Evolutionary conservation across 2,329 filamentous ascomycete species (phyloP).

Genomic region (Dendryphion nanum): DNA sequence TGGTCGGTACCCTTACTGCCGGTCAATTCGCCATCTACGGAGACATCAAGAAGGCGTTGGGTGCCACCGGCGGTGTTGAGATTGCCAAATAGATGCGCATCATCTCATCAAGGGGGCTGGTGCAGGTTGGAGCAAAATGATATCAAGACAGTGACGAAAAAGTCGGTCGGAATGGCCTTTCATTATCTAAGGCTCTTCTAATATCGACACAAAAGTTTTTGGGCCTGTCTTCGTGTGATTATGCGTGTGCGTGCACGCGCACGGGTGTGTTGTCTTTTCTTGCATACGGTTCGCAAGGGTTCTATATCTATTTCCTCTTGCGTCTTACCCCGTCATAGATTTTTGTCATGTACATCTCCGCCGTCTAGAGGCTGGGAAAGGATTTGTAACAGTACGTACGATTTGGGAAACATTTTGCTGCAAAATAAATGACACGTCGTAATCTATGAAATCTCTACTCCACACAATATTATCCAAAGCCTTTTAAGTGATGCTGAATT

Average conservation of each 20-base stretch:
- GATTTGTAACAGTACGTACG: slow-evolving; percentile 2
- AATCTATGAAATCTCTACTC: too few species aligned
- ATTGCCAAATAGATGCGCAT: slow-evolving; percentile 17
- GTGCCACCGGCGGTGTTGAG: slow-evolving; percentile 61
- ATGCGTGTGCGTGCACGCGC: too few species aligned
- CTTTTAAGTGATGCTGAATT: too few species aligned
- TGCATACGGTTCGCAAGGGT: slow-evolving; percentile 2
- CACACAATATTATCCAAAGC: too few species aligned
- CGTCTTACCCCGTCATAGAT: slow-evolving; percentile 1
- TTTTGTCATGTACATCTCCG: not conserved
- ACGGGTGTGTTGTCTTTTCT: not conserved
- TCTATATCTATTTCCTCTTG: not conserved
- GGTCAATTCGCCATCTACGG: slow-evolving; percentile 82
- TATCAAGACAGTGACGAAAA: slow-evolving; percentile 3
- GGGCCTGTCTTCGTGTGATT: too few species aligned
- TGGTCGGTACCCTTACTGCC: slow-evolving; percentile 57
- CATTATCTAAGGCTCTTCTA: slow-evolving; percentile 19
- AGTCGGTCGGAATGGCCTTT: slow-evolving; percentile 11
- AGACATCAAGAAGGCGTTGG: slow-evolving; percentile 65
- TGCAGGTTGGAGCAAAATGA: slow-evolving; percentile 17
- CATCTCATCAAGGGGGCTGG: not conserved
- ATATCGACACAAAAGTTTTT: not conserved
- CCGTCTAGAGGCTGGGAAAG: not conserved
- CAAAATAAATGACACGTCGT: slow-evolving; percentile 1
- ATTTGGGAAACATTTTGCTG: not conserved